Conservation (phyloP, 2,329 filamentous ascomycete genomes). For the Verticillium alfalfae region DNA sequence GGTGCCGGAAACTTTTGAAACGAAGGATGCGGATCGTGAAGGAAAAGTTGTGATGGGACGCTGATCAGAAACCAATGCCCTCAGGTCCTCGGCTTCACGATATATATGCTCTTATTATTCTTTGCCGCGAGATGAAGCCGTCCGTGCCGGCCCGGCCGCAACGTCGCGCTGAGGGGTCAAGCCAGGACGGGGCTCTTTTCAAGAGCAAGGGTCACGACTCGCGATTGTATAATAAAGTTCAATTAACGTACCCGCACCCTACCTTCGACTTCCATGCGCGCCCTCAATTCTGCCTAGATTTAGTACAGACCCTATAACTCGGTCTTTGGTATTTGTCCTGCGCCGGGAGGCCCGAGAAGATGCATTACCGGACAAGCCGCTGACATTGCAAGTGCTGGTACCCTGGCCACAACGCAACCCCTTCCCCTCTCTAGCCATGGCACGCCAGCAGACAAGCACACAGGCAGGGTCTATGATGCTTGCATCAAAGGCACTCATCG, state of each 20-base stretch:
- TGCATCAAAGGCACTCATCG: neutral
- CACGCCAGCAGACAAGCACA: neutral
- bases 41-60: neutral
- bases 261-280: neutral
- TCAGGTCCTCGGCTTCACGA: neutral
- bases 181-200: too few relatives aligned
- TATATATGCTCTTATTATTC: neutral
- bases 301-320: neutral
- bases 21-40: neutral
- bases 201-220: neutral
- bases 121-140: neutral
- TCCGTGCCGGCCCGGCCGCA: neutral
- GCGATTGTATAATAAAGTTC: neutral
- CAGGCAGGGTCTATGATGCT: neutral
- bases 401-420: neutral
- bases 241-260: neutral
- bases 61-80: neutral
- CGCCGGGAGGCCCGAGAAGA: neutral
- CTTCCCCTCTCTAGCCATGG: too few relatives aligned
- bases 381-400: neutral
- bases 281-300: neutral
- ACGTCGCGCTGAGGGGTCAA: neutral
- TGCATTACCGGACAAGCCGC: neutral
- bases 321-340: neutral
- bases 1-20: neutral